Evolutionary conservation across 352 stramenopile species (phyloP).

Genomic region (Globisporangium radiosum): DNA sequence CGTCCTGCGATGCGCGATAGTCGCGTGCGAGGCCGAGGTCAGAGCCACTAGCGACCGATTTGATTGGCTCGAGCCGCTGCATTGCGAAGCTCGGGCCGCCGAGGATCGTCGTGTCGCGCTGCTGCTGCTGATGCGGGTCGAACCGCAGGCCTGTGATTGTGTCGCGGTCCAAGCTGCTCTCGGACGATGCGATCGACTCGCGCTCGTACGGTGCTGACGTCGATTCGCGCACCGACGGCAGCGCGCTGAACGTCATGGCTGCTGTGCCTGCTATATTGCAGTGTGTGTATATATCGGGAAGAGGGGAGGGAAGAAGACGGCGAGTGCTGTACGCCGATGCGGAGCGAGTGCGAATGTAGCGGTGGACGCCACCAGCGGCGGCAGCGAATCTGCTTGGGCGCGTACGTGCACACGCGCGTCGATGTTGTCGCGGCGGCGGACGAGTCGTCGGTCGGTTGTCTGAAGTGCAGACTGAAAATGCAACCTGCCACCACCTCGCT

Average conservation of each 20-base stretch:
- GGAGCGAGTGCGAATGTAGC: too few relatives aligned
- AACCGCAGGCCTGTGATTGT: not conserved
- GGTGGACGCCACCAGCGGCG: too few relatives aligned
- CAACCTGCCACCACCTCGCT: too few relatives aligned
- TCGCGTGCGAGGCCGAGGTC: constrained; percentile 16
- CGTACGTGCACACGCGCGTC: too few relatives aligned
- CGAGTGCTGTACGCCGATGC: too few relatives aligned
- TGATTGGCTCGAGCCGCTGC: constrained; percentile 15
- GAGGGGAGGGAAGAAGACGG: too few relatives aligned
- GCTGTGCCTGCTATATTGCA: not conserved
- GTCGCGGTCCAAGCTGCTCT: constrained; percentile 1
- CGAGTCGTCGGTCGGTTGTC: too few relatives aligned
- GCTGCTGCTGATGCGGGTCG: constrained; percentile 1
- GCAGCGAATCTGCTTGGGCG: too few relatives aligned
- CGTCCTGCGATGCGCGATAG: constrained; percentile 50
- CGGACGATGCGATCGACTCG: not conserved
- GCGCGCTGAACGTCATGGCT: constrained; percentile 6
- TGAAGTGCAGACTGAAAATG: too few relatives aligned
- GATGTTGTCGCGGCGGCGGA: too few relatives aligned
- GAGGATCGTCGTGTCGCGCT: constrained; percentile 15
- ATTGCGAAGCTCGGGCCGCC: constrained; percentile 9
- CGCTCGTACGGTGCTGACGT: constrained; percentile 4
- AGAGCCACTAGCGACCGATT: not conserved
- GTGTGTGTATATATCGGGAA: not conserved
- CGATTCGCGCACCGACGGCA: constrained; percentile 12